phyloP scores from a whole-genome alignment of 2,329 filamentous ascomycete genomes.

The Aspergillus phoenicis region DNA sequence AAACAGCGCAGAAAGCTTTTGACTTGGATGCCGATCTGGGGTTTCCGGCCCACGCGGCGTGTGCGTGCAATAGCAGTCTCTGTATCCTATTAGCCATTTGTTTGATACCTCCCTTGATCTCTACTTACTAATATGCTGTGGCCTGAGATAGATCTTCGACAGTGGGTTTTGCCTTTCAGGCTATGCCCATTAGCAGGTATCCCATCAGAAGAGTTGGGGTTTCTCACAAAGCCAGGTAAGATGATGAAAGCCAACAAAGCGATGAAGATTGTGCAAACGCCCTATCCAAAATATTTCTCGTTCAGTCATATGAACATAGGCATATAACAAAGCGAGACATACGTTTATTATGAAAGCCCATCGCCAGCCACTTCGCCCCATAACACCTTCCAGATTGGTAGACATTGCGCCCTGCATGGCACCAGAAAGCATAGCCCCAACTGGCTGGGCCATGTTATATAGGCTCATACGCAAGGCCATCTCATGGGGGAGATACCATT shows the following conservation, averaged over 20 bases:
- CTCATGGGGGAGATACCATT: conserved; percentile 11
- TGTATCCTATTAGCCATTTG: not conserved
- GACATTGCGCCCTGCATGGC: conserved; percentile 13
- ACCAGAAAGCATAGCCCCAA: conserved; percentile 11
- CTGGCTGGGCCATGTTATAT: conserved; percentile 13
- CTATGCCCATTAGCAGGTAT: not conserved
- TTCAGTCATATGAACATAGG: not conserved
- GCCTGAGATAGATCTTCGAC: conserved; percentile 6
- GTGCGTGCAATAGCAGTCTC: conserved; percentile 8
- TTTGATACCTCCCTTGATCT: not conserved
- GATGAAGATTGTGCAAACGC: conserved; percentile 7
- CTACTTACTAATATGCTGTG: not conserved
- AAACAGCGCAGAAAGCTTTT: conserved; percentile 4
- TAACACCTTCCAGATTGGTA: conserved; percentile 6
- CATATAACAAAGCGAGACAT: not conserved
- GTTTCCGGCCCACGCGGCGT: conserved; percentile 4
- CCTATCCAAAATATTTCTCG: not conserved
- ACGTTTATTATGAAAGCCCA: conserved; percentile 15
- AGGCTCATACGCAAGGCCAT: conserved; percentile 13
- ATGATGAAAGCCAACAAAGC: conserved; percentile 2
- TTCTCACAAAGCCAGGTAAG: conserved; percentile 10
- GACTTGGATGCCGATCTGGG: conserved; percentile 3
- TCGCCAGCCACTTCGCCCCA: conserved; percentile 12
- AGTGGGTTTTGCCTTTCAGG: conserved; percentile 3
- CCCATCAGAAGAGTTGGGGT: too few species aligned